A percentile compares a stretch with the other conserved stretches of the same genome.
Evolutionary conservation across 495 filamentous ascomycete species (phyloP).

Genomic region (Podospora australis): DNA sequence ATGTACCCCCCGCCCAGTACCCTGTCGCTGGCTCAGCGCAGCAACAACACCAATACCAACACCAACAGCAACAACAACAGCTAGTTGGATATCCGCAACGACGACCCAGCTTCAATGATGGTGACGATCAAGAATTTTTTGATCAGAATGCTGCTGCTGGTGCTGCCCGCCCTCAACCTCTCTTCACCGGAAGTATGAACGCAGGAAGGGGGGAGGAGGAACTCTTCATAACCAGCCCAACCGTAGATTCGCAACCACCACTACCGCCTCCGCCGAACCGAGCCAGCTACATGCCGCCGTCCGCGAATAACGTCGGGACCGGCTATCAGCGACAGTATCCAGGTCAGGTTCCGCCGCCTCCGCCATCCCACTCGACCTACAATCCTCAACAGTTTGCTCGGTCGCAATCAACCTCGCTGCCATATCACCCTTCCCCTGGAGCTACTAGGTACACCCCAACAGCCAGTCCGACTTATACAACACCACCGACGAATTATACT

Average conservation of each 20-base stretch:
- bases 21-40: conserved; percentile 33
- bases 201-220: conserved; percentile 38
- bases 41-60: too few relatives aligned
- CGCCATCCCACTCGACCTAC: conserved; percentile 56
- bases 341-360: conserved; percentile 36
- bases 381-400: conserved; percentile 77
- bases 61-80: conserved; percentile 29
- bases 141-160: conserved; percentile 27
- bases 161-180: conserved; percentile 9
- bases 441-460: conserved; percentile 25
- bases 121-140: conserved; percentile 59
- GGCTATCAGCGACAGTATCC: conserved; percentile 58
- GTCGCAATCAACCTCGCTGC: conserved; percentile 50
- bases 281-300: conserved; percentile 41
- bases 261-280: conserved; percentile 22
- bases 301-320: conserved; percentile 38
- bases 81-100: conserved; percentile 40
- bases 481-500: conserved; percentile 29
- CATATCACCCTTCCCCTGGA: conserved; percentile 35
- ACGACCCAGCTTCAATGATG: conserved; percentile 70
- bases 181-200: conserved; percentile 11
- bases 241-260: conserved; percentile 21
- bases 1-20: conserved; percentile 53
- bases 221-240: conserved; percentile 41
- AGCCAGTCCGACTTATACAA: conserved; percentile 26